Base-by-base conservation (phyloP, 2,329 filamentous ascomycete genomes). In the Aspergillus flavus region DNA sequence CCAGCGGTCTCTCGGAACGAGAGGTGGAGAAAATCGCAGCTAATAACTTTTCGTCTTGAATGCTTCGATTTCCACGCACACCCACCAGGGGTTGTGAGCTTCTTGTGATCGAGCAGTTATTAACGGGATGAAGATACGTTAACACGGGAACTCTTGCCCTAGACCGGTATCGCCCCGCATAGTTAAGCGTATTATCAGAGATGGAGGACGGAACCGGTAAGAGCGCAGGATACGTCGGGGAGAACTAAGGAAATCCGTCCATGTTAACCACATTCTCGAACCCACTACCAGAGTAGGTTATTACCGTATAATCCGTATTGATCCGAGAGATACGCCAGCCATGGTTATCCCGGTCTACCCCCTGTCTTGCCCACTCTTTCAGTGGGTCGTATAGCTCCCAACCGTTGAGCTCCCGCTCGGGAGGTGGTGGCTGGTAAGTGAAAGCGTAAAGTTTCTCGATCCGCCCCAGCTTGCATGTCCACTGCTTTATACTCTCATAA, bases 111-210 rank as follows among this genome's bases (percentile, higher is more conserved):
- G 94, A 95, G 78, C 95, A 98, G 76, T 96, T 97, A 76, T 98
- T 99, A 71, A 97, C 85, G 0, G 93, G 92, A 77, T 99, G 95
- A n/a, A 97, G 87, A 77, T 99, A 99, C 26, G 93, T 93, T 45
- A 99, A 82, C 4, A 89, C 91, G 1, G 95, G 95, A 76, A 99
- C 94, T 64, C 95, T 89, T 66, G 90, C 89, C 64, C 94, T 88
- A 0, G 95, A 98, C 58, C 95, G 91, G 79, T 96, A 98, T 66
- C 89, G 87, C 63, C 89, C 91, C 30, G 94, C 95, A 75, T 99
- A 96, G 73, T 97, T 97, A 57, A 99, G 86, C 55, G 94, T 93
- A 73, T 95, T 97, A 78, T 99, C 95, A n/a, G 94, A 98, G 69
- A 99, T 96, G 63, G 87, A 88, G 28, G 90, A 88, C 26, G 95